Evolutionary conservation across 1,139 yeast species (phyloP), one percentile per base, ranked within the genome.

Genomic region (Hanseniaspora uvarum): DNA sequence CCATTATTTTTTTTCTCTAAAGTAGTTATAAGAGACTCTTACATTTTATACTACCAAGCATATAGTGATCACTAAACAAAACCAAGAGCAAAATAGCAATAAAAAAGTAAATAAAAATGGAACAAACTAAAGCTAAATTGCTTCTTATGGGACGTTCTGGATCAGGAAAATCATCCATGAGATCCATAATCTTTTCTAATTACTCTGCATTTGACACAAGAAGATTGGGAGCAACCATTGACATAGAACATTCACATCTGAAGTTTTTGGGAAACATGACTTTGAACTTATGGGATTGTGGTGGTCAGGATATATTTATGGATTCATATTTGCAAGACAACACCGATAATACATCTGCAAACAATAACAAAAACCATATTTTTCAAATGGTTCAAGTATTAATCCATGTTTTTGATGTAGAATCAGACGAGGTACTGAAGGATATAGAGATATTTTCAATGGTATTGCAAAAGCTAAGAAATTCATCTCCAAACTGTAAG

Each of bases 351-450:
- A 28, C 31, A 3, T 28, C 31, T 4, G 12, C 33, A 18, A 37
- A 34, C 23, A 50, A 28, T 14, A 30, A 36, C 19, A 78, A 89
- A 64, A 95, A 86, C 65, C 95, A 86, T 65, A 88, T 89, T 47
- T 92, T 92, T 71, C 85, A 88, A 62, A 87, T 87, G 86, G 96
- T 92, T 23, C 96, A 92, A 66, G 97, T 94, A n/a, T 75, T 92
- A 44, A 92, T 94, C 59, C 95, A 89, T 69, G 98, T 92, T 26
- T 92, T 92, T 67, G 99, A 92, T 61, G 96, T 92, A 43, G 97
- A 89, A 65, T 81, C 92, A 52, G 86, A 86, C 66, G 92, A 87
- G 64, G 92, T 89, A 38, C 82, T 86, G 57, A 89, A 88, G 66
- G 99, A 92, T 67, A 86, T 89, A 60, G 96, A 87, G 60, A 88